Evolutionary conservation across 257 asterid species (phyloP), one percentile per base, ranked within the genome.

Genomic region (Nyctanthes arbortristis): DNA sequence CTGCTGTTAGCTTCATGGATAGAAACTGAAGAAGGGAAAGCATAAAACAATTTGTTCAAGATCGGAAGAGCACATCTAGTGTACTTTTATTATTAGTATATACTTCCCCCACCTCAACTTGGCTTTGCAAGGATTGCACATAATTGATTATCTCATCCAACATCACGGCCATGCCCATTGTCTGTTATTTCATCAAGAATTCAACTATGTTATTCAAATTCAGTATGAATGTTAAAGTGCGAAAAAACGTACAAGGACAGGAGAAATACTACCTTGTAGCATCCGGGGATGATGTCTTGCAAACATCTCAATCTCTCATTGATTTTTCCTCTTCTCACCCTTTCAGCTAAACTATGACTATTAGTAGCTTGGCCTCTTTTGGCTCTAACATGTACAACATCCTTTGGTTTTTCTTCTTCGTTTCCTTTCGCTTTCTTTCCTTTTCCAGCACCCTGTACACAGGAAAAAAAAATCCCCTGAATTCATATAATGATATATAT

Each of bases 91-190:
- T n/a, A n/a, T 22, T 52, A 52, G 59, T 52, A 52, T 24, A 22
- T 10, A 67, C 56, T 18, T 58, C 32, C 27, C 68, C 81, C 34
- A 92, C 98, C 91, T 92, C 98, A 5, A 92, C 97, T 79, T 92
- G 98, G 72, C 80, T 92, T 76, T 92, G 98, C 78, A 92, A 85
- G 7, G 97, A 92, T 33, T 86, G 96, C 30, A 92, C 96, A 63
- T 92, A 92, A 68, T 83, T 92, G 75, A 89, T 92, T 22, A 88
- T 92, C 79, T 92, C 95, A 73, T 92, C 98, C 85, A 92, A 79
- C 98, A 92, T 92, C 5, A 87, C 88, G 16, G 98, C 93, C 98
- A 92, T 92, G 30, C 98, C 98, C 98, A 89, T 89, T 4, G 91
- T 84, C 98, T 92, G 96, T 71, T 73, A 83, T 75, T 71, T 43